These are phyloP conservation scores for Austroboletus olivaceoglutinosus DNA, from an alignment of 1,284 basidiomycete species.

Conservation along the genomic window DNA sequence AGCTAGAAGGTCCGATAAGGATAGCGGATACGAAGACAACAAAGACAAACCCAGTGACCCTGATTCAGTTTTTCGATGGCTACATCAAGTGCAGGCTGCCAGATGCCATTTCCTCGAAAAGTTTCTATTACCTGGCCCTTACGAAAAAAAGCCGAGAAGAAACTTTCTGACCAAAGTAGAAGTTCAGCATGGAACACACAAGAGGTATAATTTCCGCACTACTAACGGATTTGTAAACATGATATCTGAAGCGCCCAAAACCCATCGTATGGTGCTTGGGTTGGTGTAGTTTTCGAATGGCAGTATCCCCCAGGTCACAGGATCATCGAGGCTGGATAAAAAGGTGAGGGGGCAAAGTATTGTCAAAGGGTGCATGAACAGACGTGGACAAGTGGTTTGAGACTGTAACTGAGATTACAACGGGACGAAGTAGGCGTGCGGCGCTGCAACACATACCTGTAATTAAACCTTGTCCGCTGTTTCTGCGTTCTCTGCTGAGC, in stretches of 20 bases:
- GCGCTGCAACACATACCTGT: conserved; percentile 54
- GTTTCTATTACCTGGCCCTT: conserved; percentile 94
- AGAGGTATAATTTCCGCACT: conserved; percentile 6
- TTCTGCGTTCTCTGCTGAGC: conserved; percentile 49
- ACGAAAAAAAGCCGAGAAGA: conserved; percentile 82
- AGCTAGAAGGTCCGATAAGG: conserved; percentile 50
- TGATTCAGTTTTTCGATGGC: conserved; percentile 78
- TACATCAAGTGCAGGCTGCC: conserved; percentile 82
- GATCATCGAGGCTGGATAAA: conserved; percentile 64
- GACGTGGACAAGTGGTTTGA: conserved; percentile 92
- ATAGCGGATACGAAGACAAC: neutral
- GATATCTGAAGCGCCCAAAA: conserved; percentile 88
- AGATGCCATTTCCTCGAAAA: conserved; percentile 85
- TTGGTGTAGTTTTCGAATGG: conserved; percentile 62
- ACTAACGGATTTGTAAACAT: conserved; percentile 91
- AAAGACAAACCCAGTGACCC: conserved; percentile 74
- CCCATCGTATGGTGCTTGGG: conserved; percentile 73
- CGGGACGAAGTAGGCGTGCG: conserved; percentile 1
- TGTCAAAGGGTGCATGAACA: conserved; percentile 24
- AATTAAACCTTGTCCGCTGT: conserved; percentile 63
- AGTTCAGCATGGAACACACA: conserved; percentile 9
- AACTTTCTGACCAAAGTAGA: conserved; percentile 47
- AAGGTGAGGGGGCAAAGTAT: conserved; percentile 6
- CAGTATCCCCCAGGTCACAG: conserved; percentile 79
- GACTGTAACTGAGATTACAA: conserved; percentile 48